Evolutionary conservation across 1,284 basidiomycete genomes (phyloP).

Genomic region (Ganoderma leucocontextum): DNA sequence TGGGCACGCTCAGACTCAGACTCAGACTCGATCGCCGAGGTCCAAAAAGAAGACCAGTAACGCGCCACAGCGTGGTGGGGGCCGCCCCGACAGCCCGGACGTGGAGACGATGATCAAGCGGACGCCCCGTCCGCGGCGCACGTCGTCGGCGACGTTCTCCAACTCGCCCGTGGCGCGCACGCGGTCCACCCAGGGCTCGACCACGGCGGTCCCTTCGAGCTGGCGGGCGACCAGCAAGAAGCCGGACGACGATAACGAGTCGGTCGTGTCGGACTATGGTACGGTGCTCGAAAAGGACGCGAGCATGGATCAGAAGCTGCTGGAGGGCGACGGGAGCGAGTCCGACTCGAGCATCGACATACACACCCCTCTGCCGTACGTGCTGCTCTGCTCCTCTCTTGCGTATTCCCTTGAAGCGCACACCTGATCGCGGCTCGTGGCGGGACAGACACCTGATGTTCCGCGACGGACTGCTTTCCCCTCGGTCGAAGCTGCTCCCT

Average conservation of each 20-base stretch:
- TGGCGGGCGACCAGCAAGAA: constrained; percentile 28
- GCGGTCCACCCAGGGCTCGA: constrained; percentile 23
- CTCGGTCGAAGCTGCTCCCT: constrained; percentile 71
- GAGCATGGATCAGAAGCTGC: constrained; percentile 37
- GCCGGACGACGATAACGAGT: constrained; percentile 30
- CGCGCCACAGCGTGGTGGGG: constrained; percentile 17
- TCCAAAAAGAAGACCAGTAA: constrained; percentile 1
- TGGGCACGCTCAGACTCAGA: background rate
- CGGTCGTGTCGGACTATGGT: constrained; percentile 35
- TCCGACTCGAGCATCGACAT: constrained; percentile 79
- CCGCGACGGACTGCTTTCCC: constrained; percentile 76
- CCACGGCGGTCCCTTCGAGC: constrained; percentile 29
- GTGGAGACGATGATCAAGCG: constrained; percentile 54
- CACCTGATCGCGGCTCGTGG: background rate
- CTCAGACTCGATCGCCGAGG: background rate
- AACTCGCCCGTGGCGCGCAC: constrained; percentile 16
- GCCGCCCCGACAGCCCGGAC: constrained; percentile 52
- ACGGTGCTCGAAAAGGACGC: constrained; percentile 36
- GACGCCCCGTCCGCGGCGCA: constrained; percentile 53
- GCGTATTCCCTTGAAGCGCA: background rate
- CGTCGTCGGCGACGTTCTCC: constrained; percentile 37
- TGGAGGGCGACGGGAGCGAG: constrained; percentile 53
- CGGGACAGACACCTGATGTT: constrained; percentile 71
- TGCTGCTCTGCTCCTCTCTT: constrained; percentile 33
- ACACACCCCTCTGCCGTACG: constrained; percentile 81